phyloP scores from a whole-genome alignment of 192 early-diverging fungal genomes.

The Mortierella claussenii region DNA sequence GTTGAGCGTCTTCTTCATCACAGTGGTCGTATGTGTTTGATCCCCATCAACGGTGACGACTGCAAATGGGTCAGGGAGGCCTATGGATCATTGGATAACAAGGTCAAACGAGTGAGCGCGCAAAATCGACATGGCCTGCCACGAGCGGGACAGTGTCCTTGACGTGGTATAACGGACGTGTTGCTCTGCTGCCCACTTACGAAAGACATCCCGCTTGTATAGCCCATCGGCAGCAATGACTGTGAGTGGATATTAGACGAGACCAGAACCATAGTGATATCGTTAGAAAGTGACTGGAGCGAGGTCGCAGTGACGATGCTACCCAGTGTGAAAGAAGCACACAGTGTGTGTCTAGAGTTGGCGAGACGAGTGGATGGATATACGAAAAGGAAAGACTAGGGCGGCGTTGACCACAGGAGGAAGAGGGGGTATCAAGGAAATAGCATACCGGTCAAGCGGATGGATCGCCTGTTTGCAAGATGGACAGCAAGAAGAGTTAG shows the following conservation, averaged over 20 bases:
- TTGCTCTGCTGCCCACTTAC: constrained; percentile 53
- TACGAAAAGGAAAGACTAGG: too few relatives aligned
- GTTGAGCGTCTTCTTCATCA: constrained; percentile 87
- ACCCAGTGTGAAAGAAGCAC: too few relatives aligned
- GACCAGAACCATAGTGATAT: neutral
- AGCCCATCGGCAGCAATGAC: constrained; percentile 94
- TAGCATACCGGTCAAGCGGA: constrained; percentile 52
- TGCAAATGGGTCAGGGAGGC: constrained; percentile 96
- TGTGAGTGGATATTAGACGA: constrained; percentile 18
- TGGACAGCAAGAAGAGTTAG: neutral
- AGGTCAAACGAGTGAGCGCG: neutral
- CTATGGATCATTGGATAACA: constrained; percentile 25
- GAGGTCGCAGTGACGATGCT: too few relatives aligned
- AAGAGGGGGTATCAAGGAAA: too few relatives aligned
- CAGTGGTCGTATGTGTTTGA: constrained; percentile 93
- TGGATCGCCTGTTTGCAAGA: constrained; percentile 10
- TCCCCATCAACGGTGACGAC: constrained; percentile 95
- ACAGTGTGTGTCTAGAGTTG: too few relatives aligned
- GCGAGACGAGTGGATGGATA: too few relatives aligned
- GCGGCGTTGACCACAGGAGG: too few relatives aligned
- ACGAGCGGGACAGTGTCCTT: neutral
- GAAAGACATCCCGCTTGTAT: constrained; percentile 91
- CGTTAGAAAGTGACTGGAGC: neutral
- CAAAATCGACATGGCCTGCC: neutral
- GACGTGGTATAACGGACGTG: neutral